Evolutionary conservation across 257 asterid species (phyloP), one percentile per base, ranked within the genome.

Genomic region (Fraxinus anomala): DNA sequence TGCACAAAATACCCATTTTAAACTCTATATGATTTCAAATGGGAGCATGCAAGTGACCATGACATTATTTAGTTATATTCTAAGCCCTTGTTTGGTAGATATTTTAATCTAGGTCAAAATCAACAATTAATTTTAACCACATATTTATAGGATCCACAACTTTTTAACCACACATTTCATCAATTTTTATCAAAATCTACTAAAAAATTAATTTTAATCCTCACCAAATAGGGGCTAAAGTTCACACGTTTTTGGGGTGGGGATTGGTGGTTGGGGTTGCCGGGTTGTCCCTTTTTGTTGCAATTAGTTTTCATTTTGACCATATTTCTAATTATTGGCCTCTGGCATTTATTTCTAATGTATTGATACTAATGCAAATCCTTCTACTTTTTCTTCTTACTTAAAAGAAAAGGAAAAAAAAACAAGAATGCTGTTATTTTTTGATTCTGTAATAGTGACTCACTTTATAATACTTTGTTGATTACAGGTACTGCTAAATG

Each of bases 401-500:
- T 72, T 40, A 4, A 72, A 19, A 9, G 3, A 34, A 66, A 36
- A 63, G 23, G 21, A 31, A 8, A 70, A 72, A 72, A 44, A 33
- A 40, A 40, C 49, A 2, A 37, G 66, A 36, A 70, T 16, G 17
- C 6, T 44, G 47, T 69, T 36, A 5, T 19, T 69, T 36, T 61
- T 33, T 49, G 23, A 13, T 44, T 56, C 19, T 13, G 36, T 76
- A 30, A 16, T 40, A 33, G n/a, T 42, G 36, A 73, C 40, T 47
- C 67, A 19, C 28, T 47, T 54, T 39, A 36, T 44, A 70, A 47
- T 79, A 56, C 69, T 77, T 83, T 77, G 74, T 73, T 85, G 78
- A 36, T 80, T 76, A 24, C 80, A 96, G 99, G 90, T 86, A 75
- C 92, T 96, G 75, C 98, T 95, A 51, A 93, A 89, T 82, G 99